A percentile compares a stretch with the other conserved stretches of the same genome.
Evolutionary conservation across 1,284 basidiomycete species (phyloP).

Genomic region (Trametes polyzona): DNA sequence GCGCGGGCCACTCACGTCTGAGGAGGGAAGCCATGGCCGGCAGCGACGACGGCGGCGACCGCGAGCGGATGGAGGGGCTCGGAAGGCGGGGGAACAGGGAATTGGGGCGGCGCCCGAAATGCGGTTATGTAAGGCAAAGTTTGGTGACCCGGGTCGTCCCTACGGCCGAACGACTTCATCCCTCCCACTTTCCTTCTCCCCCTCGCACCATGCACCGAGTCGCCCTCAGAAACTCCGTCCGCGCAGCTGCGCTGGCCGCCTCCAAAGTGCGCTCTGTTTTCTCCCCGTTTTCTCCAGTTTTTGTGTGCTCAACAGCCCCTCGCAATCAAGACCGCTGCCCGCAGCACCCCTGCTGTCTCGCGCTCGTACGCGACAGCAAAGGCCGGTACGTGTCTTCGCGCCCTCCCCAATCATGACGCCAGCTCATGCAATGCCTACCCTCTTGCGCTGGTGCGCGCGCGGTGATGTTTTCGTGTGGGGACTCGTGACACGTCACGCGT

Average conservation of each 20-base stretch:
- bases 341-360: constrained; percentile 55
- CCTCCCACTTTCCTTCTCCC: constrained; percentile 48
- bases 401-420: constrained; percentile 16
- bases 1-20: constrained; percentile 33
- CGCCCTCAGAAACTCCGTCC: constrained; percentile 83
- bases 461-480: constrained; percentile 16
- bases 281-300: constrained; percentile 25
- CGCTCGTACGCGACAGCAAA: constrained; percentile 97
- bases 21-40: constrained; percentile 36
- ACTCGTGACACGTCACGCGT: constrained; percentile 49
- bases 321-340: constrained; percentile 47
- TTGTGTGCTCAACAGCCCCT: constrained; percentile 32
- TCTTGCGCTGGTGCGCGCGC: constrained; percentile 18
- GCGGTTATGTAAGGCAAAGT: constrained; percentile 35
- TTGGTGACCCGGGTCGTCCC: constrained; percentile 32
- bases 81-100: constrained; percentile 26
- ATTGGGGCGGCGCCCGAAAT: constrained; percentile 37
- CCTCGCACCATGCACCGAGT: constrained; percentile 78
- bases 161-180: constrained; percentile 38
- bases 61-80: constrained; percentile 19
- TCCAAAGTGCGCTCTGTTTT: constrained; percentile 51
- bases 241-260: constrained; percentile 74
- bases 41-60: constrained; percentile 22
- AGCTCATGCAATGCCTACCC: constrained; percentile 30
- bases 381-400: constrained; percentile 70